phyloP scores from a whole-genome alignment of 768 basidiomycete species.

The Kwoniella bestiolae region DNA sequence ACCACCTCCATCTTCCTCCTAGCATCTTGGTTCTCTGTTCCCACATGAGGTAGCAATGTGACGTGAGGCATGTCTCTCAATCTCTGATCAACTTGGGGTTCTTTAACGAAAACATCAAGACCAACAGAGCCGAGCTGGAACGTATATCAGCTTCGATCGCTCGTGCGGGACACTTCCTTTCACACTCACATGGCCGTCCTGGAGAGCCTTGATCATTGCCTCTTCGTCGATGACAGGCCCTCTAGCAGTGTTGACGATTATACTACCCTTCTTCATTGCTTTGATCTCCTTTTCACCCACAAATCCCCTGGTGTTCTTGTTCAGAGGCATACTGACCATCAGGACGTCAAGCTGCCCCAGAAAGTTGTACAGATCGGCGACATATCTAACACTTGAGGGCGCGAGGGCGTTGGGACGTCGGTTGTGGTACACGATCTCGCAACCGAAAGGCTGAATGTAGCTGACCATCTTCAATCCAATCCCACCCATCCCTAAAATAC shows the following conservation, averaged over 20 bases:
- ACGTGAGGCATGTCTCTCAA: slow-evolving; percentile 78
- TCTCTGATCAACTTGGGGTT: slow-evolving; percentile 78
- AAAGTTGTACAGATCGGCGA: slow-evolving; percentile 65
- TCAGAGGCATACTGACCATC: slow-evolving; percentile 71
- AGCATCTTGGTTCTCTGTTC: slow-evolving; percentile 62
- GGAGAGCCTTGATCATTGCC: background rate
- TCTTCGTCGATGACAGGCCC: slow-evolving; percentile 82
- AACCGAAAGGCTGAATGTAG: slow-evolving; percentile 62
- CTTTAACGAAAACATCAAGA: slow-evolving; percentile 81
- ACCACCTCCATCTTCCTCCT: slow-evolving; percentile 33
- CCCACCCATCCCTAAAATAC: slow-evolving; percentile 59
- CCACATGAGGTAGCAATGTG: slow-evolving; percentile 86
- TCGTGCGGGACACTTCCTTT: slow-evolving; percentile 50
- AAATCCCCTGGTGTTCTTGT: slow-evolving; percentile 66
- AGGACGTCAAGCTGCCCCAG: slow-evolving; percentile 73
- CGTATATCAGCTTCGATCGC: slow-evolving; percentile 61
- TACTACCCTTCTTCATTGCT: slow-evolving; percentile 70
- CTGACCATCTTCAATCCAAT: slow-evolving; percentile 56
- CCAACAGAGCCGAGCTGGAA: slow-evolving; percentile 78
- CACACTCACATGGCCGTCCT: slow-evolving; percentile 57
- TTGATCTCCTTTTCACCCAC: slow-evolving; percentile 76
- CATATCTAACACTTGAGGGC: slow-evolving; percentile 65
- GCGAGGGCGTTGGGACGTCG: slow-evolving; percentile 41
- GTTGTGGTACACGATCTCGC: slow-evolving; percentile 75
- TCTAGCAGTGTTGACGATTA: slow-evolving; percentile 83